These are phyloP conservation scores for Gonapodya sp. DNA, from an alignment of 192 early-diverging fungal species.

Conservation along the genomic window DNA sequence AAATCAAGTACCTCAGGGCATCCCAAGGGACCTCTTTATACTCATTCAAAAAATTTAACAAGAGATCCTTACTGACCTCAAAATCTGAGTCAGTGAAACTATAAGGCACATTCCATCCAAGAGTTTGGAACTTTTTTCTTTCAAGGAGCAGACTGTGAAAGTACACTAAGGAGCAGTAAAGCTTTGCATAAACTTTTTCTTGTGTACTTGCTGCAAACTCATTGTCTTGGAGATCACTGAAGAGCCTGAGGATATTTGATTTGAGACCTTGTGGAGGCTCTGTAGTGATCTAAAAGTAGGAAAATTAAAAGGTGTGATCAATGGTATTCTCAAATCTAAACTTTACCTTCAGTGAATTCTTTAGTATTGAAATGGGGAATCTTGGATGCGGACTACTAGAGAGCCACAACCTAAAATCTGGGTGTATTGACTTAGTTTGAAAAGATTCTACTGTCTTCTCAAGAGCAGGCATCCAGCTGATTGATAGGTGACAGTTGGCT, in stretches of 20 bases:
- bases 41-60: conserved; percentile 43
- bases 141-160: conserved; percentile 49
- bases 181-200: conserved; percentile 32
- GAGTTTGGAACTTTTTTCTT: conserved; percentile 50
- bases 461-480: conserved; percentile 49
- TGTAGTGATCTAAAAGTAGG: conserved; percentile 50
- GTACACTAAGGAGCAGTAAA: conserved; percentile 45
- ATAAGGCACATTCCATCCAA: conserved; percentile 41
- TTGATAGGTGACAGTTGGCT: conserved; percentile 55
- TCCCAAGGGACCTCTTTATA: conserved; percentile 51
- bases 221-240: conserved; percentile 38
- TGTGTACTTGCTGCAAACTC: conserved; percentile 32
- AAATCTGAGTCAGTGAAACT: conserved; percentile 60
- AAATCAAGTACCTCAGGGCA: conserved; percentile 52
- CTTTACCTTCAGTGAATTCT: conserved; percentile 14
- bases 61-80: conserved; percentile 26
- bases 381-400: conserved; percentile 52
- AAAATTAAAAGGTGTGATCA: no score
- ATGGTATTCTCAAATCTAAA: no score
- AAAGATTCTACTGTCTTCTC: conserved; percentile 52
- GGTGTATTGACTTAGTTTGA: conserved; percentile 40
- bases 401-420: conserved; percentile 47
- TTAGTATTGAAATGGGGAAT: conserved; percentile 56
- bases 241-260: conserved; percentile 39
- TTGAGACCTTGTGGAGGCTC: conserved; percentile 53